Conservation (phyloP, 2,329 filamentous ascomycete genomes). For the Acrodontium crateriforme region DNA sequence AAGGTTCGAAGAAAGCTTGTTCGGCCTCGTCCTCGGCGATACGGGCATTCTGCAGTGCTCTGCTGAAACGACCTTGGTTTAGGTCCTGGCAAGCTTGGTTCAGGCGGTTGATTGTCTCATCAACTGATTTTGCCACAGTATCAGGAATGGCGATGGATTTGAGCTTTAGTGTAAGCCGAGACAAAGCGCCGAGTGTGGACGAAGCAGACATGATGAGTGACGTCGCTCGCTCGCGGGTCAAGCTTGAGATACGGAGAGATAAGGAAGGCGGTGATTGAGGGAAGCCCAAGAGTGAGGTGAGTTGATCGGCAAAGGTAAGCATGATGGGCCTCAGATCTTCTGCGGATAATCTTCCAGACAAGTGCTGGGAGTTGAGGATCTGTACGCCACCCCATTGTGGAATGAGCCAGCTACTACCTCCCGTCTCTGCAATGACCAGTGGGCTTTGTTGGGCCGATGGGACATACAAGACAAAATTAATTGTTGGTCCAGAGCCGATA, state of each 20-base stretch:
- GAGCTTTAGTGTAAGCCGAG: constrained; percentile 68
- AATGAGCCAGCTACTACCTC: constrained; percentile 72
- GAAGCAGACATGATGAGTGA: constrained; percentile 79
- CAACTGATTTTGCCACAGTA: constrained; percentile 73
- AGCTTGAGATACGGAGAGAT: constrained; percentile 68
- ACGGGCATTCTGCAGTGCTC: constrained; percentile 64
- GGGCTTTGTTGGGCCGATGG: constrained; percentile 54
- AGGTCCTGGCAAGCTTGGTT: constrained; percentile 62
- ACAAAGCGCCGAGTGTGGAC: constrained; percentile 84
- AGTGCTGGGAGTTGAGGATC: constrained; percentile 46
- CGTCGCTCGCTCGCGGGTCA: constrained; percentile 73
- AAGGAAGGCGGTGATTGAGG: constrained; percentile 66
- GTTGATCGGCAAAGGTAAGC: constrained; percentile 79
- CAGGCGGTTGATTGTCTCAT: constrained; percentile 64
- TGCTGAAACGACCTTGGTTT: constrained; percentile 43
- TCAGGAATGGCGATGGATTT: constrained; percentile 83
- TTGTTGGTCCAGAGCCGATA: constrained; percentile 81
- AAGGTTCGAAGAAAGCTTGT: constrained; percentile 93
- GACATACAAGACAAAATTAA: constrained; percentile 91
- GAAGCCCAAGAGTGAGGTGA: constrained; percentile 70
- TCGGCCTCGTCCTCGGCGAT: constrained; percentile 82
- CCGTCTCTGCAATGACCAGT: constrained; percentile 44
- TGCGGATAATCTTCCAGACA: constrained; percentile 40
- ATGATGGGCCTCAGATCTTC: constrained; percentile 64
- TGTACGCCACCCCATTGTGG: constrained; percentile 84